phyloP scores from a whole-genome alignment of 768 basidiomycete species.

The Suillus subaureus region DNA sequence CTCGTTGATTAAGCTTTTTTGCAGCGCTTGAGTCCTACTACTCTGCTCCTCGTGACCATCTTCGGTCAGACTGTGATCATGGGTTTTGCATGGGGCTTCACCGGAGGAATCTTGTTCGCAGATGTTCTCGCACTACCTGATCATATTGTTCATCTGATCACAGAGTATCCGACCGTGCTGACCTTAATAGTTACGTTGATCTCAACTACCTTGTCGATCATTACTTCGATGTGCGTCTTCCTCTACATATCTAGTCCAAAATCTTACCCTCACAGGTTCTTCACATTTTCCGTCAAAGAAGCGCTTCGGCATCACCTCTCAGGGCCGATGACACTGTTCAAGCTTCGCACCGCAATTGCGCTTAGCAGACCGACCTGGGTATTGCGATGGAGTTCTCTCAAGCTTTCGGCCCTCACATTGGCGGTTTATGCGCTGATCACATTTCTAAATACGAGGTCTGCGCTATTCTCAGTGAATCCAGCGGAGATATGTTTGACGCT shows the following conservation, averaged over 20 bases:
- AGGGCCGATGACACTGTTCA: neutral
- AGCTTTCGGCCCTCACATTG: neutral
- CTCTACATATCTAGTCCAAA: neutral
- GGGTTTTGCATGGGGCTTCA: conserved; percentile 3
- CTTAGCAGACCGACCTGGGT: neutral
- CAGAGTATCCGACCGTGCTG: neutral
- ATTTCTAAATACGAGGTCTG: neutral
- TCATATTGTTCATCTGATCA: neutral
- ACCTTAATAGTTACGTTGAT: neutral
- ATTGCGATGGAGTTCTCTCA: neutral
- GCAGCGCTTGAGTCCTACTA: neutral
- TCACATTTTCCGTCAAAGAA: neutral
- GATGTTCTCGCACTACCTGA: neutral
- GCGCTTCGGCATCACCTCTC: neutral
- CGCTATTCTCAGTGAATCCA: neutral
- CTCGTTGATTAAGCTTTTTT: neutral
- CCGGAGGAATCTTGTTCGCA: neutral
- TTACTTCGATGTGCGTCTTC: neutral
- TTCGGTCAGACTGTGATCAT: conserved; percentile 1
- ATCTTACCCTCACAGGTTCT: neutral
- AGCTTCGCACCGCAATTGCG: conserved; percentile 3
- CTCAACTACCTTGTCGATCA: neutral
- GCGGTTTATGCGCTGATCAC: neutral
- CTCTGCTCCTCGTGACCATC: neutral
- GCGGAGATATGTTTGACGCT: neutral